A percentile compares a stretch with the other conserved stretches of the same genome.
Evolutionary conservation across 1,284 basidiomycete species (phyloP).

Genomic region (Malassezia furfur): DNA sequence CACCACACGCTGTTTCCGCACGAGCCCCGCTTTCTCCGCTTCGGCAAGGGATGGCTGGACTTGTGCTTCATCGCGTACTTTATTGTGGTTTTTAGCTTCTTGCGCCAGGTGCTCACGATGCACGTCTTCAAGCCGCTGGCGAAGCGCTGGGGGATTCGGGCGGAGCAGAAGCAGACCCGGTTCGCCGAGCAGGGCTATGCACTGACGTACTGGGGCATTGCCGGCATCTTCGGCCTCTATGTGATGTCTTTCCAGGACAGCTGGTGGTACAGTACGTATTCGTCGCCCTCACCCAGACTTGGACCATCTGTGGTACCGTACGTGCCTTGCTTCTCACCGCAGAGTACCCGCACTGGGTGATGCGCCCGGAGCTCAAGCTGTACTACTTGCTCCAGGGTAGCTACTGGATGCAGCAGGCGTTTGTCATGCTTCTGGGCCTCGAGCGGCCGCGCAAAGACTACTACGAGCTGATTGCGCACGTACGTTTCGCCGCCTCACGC

Average conservation of each 20-base stretch:
- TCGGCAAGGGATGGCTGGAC: slow-evolving; percentile 53
- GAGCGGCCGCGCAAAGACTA: slow-evolving; percentile 93
- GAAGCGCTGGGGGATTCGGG: slow-evolving; percentile 40
- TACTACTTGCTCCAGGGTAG: slow-evolving; percentile 73
- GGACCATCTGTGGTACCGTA: slow-evolving; percentile 41
- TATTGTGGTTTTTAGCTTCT: slow-evolving; percentile 80
- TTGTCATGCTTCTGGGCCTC: slow-evolving; percentile 71
- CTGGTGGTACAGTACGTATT: slow-evolving; percentile 62
- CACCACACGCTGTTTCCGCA: slow-evolving; percentile 21
- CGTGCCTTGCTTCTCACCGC: neutral
- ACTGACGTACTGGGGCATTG: slow-evolving; percentile 40
- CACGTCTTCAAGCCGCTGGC: slow-evolving; percentile 66
- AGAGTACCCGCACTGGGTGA: slow-evolving; percentile 54
- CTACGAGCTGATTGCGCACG: slow-evolving; percentile 64
- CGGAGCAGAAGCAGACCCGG: slow-evolving; percentile 33
- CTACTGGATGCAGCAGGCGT: slow-evolving; percentile 89
- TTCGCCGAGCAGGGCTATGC: slow-evolving; percentile 46
- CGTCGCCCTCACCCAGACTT: slow-evolving; percentile 14
- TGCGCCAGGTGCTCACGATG: slow-evolving; percentile 69
- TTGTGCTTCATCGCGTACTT: slow-evolving; percentile 74
- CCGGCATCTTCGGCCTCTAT: slow-evolving; percentile 46
- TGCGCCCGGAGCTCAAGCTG: slow-evolving; percentile 72
- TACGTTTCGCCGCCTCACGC: slow-evolving; percentile 72
- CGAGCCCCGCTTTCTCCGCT: slow-evolving; percentile 23
- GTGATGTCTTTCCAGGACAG: slow-evolving; percentile 80